Conservation (phyloP, 306 rosid species). For the Malus fusca region DNA sequence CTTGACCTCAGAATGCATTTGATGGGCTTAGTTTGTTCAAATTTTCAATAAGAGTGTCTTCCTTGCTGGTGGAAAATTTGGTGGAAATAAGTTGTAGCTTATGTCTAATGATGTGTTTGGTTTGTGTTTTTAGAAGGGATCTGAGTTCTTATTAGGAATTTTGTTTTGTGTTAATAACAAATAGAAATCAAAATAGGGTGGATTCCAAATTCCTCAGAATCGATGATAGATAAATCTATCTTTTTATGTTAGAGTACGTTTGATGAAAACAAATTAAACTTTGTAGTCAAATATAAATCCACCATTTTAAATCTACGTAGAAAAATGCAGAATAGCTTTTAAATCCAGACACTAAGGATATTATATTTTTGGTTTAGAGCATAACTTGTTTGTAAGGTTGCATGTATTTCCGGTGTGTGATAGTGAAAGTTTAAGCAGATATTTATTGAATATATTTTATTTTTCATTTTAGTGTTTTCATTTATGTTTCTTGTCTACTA, state of each 20-base stretch:
- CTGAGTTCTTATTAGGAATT: neutral
- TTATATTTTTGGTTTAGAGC: neutral
- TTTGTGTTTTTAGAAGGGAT: neutral
- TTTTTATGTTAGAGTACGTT: neutral
- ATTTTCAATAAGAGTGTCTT: neutral
- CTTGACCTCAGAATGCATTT: neutral
- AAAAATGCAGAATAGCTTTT: neutral
- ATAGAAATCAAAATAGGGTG: neutral
- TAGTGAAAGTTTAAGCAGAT: neutral
- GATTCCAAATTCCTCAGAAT: neutral
- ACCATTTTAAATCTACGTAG: neutral
- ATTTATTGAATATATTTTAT: neutral
- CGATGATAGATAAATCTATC: neutral
- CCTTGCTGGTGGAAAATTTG: neutral
- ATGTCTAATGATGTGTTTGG: neutral
- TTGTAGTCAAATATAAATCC: neutral
- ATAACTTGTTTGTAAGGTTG: neutral
- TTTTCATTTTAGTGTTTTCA: too few relatives aligned
- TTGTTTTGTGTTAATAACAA: neutral
- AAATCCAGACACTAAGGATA: neutral
- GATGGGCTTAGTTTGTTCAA: neutral
- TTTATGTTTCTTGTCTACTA: too few relatives aligned
- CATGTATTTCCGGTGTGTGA: neutral
- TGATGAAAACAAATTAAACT: neutral
- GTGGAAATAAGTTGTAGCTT: neutral